Base-by-base conservation (phyloP, 257 asterid genomes). In the Jasminum sambac region DNA sequence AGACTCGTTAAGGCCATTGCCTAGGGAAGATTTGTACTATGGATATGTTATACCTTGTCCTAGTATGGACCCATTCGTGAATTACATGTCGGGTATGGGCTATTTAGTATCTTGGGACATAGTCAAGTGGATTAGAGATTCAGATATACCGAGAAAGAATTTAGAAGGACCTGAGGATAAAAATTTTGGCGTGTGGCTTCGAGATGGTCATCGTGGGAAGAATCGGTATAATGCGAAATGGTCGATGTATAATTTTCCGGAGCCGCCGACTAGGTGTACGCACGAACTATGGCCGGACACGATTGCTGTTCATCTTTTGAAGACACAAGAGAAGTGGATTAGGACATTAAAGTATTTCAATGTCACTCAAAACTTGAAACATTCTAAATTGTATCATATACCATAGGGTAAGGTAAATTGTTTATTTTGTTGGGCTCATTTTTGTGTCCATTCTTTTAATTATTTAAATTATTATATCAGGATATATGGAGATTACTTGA, bases 41-140 rank as follows among this genome's bases (percentile, higher is more conserved):
- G 98, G 98, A 0, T 93, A 83, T 61, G 97, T 93, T 1, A 86
- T 93, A 39, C 98, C 98, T 2, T 93, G 97, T 66, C 84, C 86
- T 0, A 93, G 96, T 55, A 90, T 90, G 97, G 89, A 93, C 24
- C 97, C 98, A 0, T 93, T 88, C 36, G 83, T 76, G 13, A 88
- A 83, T 30, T 93, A 93, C 81, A 93, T 93, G 98, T 90, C 98
- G 17, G 98, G 98, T 10, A 93, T 93, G 98, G 98, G 98, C 0
- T 90, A 90, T 65, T 70, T 93, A 16, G 86, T 93, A 6, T 88
- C 97, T 5, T 92, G 98, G 98, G 98, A 92, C 48, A 80, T 87
- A 2, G 96, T 81, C 0, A 95, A 90, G 79, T 93, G 98, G 98
- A 71, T 93, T 25, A 84, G 70, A n/a, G 84, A 76, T 0, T 88